A percentile compares a stretch with the other conserved stretches of the same genome.
Evolutionary conservation across 2,329 filamentous ascomycete genomes (phyloP).

Genomic region (Botryosphaeria dothidea): DNA sequence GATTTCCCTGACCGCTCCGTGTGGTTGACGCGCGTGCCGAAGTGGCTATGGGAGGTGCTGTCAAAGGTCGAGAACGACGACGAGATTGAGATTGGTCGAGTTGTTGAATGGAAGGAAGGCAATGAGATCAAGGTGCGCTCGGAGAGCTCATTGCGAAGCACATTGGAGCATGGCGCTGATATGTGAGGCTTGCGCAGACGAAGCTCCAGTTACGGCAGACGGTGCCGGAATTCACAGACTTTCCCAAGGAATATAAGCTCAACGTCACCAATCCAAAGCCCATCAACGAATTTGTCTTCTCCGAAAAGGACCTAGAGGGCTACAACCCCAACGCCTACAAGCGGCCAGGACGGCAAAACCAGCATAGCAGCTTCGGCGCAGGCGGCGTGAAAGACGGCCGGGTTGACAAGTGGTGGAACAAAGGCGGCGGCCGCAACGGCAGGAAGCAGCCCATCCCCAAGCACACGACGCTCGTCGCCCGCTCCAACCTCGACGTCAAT

Average conservation of each 20-base stretch:
- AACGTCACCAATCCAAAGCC: constrained; percentile 67
- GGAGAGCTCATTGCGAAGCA: not conserved
- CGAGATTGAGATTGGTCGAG: constrained; percentile 39
- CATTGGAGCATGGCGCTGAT: not conserved
- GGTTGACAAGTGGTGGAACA: constrained; percentile 12
- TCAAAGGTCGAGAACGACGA: constrained; percentile 39
- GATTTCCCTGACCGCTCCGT: constrained; percentile 26
- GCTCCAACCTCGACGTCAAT: constrained; percentile 56
- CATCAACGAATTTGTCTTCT: constrained; percentile 87
- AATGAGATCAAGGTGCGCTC: constrained; percentile 15
- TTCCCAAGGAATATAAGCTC: constrained; percentile 89
- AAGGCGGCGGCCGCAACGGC: not conserved
- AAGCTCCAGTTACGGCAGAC: constrained; percentile 20
- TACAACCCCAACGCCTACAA: constrained; percentile 51
- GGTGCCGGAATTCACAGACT: constrained; percentile 24
- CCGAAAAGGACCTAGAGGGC: constrained; percentile 86
- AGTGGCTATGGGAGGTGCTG: constrained; percentile 40
- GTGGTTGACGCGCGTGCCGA: constrained; percentile 41
- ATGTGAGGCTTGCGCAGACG: not conserved
- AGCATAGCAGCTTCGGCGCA: constrained; percentile 25
- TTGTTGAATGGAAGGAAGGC: constrained; percentile 22
- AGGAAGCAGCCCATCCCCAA: constrained; percentile 18
- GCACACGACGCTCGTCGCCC: constrained; percentile 55
- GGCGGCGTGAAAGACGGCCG: constrained; percentile 14
- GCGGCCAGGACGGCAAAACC: constrained; percentile 25